These are phyloP conservation scores for Stropharia rugosoannulata DNA, from an alignment of 768 basidiomycete genomes.

Conservation along the genomic window DNA sequence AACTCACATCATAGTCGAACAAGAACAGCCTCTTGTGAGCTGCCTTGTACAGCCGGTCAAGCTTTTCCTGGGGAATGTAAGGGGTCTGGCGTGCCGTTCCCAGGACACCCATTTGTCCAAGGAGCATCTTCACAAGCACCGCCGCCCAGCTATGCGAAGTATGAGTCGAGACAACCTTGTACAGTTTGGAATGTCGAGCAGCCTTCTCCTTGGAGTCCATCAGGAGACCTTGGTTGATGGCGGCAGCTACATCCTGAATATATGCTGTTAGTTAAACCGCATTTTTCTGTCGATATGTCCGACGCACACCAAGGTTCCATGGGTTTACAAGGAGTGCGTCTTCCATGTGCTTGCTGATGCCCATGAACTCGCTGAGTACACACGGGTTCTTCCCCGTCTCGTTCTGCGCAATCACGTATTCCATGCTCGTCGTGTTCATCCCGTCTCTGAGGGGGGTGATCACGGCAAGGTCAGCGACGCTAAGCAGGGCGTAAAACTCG, in stretches of 20 bases:
- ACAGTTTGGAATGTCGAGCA: slow-evolving; percentile 68
- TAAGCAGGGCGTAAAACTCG: slow-evolving; percentile 94
- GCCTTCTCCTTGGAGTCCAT: slow-evolving; percentile 82
- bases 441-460: slow-evolving; percentile 96
- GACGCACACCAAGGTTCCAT: slow-evolving; percentile 85
- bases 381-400: slow-evolving; percentile 81
- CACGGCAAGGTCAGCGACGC: slow-evolving; percentile 90
- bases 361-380: slow-evolving; percentile 97
- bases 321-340: slow-evolving; percentile 92
- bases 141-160: slow-evolving; percentile 96
- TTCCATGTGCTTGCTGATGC: slow-evolving; percentile 89
- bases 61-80: slow-evolving; percentile 62
- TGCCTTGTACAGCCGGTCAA: slow-evolving; percentile 59
- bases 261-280: neutral
- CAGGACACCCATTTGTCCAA: slow-evolving; percentile 76
- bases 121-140: slow-evolving; percentile 83
- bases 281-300: neutral
- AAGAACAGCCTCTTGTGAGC: slow-evolving; percentile 87
- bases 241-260: slow-evolving; percentile 76
- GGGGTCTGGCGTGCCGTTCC: slow-evolving; percentile 85
- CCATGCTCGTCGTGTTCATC: slow-evolving; percentile 99
- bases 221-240: slow-evolving; percentile 83
- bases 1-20: slow-evolving; percentile 92
- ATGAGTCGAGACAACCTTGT: slow-evolving; percentile 87
- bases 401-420: slow-evolving; percentile 94